phyloP scores from a whole-genome alignment of 768 basidiomycete species.

The Mycena chlorophos region DNA sequence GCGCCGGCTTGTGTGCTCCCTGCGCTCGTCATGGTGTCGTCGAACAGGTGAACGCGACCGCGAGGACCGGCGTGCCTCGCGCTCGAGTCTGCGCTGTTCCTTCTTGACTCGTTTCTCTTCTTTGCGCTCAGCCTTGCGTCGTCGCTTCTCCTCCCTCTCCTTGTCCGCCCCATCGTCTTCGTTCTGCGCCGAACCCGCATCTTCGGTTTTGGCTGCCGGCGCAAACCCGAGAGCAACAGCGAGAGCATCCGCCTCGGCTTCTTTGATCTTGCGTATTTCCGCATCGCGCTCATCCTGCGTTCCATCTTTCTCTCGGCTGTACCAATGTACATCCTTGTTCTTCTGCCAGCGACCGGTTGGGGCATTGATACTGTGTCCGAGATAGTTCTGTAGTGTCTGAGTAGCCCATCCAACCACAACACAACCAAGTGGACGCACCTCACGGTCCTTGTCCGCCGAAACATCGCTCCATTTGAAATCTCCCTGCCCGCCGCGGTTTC shows the following conservation, averaged over 20 bases:
- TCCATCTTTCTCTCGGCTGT: conserved; percentile 59
- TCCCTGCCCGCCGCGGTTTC: conserved; percentile 88
- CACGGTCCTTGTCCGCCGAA: conserved; percentile 89
- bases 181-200: conserved; percentile 21
- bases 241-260: conserved; percentile 87
- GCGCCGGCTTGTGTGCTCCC: conserved; percentile 3
- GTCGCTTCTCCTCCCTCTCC: conserved; percentile 33
- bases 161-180: conserved; percentile 18
- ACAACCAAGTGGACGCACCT: conserved; percentile 47
- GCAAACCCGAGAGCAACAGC: conserved; percentile 80
- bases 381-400: conserved; percentile 67
- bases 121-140: conserved; percentile 31
- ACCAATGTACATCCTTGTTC: conserved; percentile 97
- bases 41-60: conserved; percentile 33
- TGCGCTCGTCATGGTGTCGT: neutral
- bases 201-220: conserved; percentile 46
- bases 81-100: conserved; percentile 45
- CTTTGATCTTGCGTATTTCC: conserved; percentile 82
- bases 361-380: conserved; percentile 93
- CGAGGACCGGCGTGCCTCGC: conserved; percentile 31
- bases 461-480: conserved; percentile 93
- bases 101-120: conserved; percentile 55
- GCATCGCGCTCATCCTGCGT: conserved; percentile 54
- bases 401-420: neutral
- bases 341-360: conserved; percentile 97